Evolutionary conservation across 208 protist genomes (phyloP).

Genomic region (Novymonas esmeraldas): DNA sequence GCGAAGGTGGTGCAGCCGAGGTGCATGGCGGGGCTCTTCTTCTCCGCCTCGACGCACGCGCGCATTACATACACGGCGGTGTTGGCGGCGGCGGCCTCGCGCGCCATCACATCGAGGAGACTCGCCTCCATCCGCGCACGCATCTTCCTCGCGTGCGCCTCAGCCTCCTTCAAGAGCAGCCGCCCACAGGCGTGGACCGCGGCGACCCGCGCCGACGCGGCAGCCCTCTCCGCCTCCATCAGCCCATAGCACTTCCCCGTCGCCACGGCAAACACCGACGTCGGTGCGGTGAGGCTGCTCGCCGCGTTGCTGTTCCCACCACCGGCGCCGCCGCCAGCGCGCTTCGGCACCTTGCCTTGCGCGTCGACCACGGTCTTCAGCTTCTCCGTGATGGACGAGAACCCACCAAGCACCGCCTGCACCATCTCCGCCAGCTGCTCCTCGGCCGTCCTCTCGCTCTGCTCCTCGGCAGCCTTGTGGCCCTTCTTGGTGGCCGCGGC

Average conservation of each 20-base stretch:
- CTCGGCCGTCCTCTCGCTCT: conserved; percentile 46
- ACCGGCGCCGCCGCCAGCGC: conserved; percentile 30
- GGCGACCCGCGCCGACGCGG: conserved; percentile 12
- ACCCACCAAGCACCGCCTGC: conserved; percentile 34
- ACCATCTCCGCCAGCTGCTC: conserved; percentile 60
- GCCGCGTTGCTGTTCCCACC: neutral
- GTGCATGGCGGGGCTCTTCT: conserved; percentile 60
- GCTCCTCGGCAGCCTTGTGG: conserved; percentile 47
- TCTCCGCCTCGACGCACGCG: conserved; percentile 77
- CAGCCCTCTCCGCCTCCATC: conserved; percentile 28
- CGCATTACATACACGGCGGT: conserved; percentile 83
- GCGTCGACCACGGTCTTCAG: conserved; percentile 38
- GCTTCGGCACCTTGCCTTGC: conserved; percentile 40
- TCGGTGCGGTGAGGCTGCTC: conserved; percentile 4
- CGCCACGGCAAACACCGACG: conserved; percentile 15
- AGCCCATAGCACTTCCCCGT: conserved; percentile 34
- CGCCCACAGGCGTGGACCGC: conserved; percentile 19
- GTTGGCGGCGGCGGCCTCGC: conserved; percentile 75
- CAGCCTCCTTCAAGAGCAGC: conserved; percentile 30
- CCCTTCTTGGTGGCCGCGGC: conserved; percentile 37
- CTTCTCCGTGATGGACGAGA: conserved; percentile 47
- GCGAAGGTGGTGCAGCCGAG: conserved; percentile 86
- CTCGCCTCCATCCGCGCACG: conserved; percentile 29
- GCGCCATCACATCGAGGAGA: conserved; percentile 39
- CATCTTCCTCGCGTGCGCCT: conserved; percentile 30